Evolutionary conservation across 352 stramenopile species (phyloP), one percentile per base, ranked within the genome.

Genomic region (Phytophthora europaea): DNA sequence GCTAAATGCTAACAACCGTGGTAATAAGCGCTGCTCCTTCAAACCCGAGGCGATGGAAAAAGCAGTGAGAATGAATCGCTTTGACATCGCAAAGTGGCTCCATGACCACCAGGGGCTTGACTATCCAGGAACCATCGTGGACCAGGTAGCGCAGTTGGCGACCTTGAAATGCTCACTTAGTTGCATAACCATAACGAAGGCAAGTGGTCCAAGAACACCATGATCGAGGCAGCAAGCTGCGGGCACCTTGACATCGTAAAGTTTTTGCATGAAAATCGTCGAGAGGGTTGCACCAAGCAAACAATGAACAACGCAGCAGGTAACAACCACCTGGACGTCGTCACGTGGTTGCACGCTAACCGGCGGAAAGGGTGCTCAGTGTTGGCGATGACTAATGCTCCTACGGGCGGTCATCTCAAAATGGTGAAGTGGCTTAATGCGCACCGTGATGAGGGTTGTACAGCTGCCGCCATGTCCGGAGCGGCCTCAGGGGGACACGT

Each of bases 181-280:
- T 7, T 45, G 13, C 38, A 45, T 16, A n/a, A 7, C 38, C 13
- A 16, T 45, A 4, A 16, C 15, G 38, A 45, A 45, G 38, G 38
- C 5, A 45, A 45, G 38, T 45, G 38, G 38, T 45, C 38, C 13
- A 45, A 45, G 13, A 45, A 45, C 6, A 45, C 38, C 13, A 45
- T 45, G 38, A n/a, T n/a, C 12, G 38, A n/a, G 13, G 38, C 38
- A 45, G 38, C 13, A 45, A 6, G 38, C 13, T 6, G 18, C 38
- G 38, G 38, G 5, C 38, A 45, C 16, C 54, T 70, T 9, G 16
- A 38, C 2, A 33, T 70, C 15, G 63, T 64, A 2, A 64, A 57
- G 10, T 70, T 70, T 48, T 28, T 70, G 31, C 43, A 70, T 50
- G 43, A 65, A 55, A 53, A 70, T 51, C 63, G 63, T 23, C 40